Base-by-base conservation (phyloP, 768 basidiomycete species). In the Kwoniella botswanensis region DNA sequence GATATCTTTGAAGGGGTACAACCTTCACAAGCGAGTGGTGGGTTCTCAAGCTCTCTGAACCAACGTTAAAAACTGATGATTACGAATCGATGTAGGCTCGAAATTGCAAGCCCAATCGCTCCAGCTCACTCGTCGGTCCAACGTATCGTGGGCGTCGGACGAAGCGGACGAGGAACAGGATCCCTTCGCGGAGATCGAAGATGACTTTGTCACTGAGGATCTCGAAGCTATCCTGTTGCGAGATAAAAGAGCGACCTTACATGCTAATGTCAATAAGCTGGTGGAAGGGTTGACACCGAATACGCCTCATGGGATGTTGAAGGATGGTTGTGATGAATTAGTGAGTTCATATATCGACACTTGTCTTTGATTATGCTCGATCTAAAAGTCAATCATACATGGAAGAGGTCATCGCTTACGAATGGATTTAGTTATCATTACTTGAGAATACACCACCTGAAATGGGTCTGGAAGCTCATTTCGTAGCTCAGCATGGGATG, bases 181-280 rank as follows among this genome's bases (percentile, higher is more conserved):
- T 86, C 96, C 97, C 1, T 99, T 99, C 76, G 94, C 96, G 2
- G 93, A 94, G 92, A 95, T 96, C 69, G 94, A 97, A 77, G 94
- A 95, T 85, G 92, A 91, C 7, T 95, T 94, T 46, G 77, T 70
- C 7, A 67, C 68, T 4, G 93, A 95, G 74, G 94, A 96, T 79
- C 86, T 97, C 1, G 94, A 97, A 77, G 88, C 94, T 1, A 96
- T 96, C 76, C 86, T 98, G 21, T 89, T 93, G 71, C 89, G 97
- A 41, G 97, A 99, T 85, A 96, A 97, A 85, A 87, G 93, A 74
- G 95, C 97, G 1, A 88, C 94, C 22, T 85, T 98, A 46, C 93
- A 89, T 79, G 90, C 88, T 64, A 87, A 87, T 50, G 91, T 97
- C 65, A 92, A 89, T 72, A 90, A 91, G 71, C 87, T 95, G 68